Conservation (phyloP, 768 basidiomycete genomes). For the Lentinula guzmanii region DNA sequence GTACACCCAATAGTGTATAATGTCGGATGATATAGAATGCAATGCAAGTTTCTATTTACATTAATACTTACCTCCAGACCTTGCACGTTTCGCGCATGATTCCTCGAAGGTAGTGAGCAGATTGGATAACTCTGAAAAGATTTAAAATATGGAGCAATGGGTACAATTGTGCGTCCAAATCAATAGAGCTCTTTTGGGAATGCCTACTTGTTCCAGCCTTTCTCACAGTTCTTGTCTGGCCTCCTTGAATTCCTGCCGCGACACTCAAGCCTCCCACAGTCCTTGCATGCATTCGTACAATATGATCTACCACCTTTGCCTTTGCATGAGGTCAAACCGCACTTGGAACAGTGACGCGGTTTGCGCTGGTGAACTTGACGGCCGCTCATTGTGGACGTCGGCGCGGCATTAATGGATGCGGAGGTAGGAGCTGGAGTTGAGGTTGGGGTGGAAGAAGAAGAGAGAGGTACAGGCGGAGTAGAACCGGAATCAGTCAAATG, state of each 20-base stretch:
- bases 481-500: not conserved
- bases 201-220: slow-evolving; percentile 37
- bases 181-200: too few species aligned
- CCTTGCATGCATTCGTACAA: slow-evolving; percentile 71
- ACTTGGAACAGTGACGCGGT: slow-evolving; percentile 76
- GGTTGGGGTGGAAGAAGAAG: not conserved
- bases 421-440: not conserved
- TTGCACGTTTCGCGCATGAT: too few species aligned
- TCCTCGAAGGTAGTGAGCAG: not conserved
- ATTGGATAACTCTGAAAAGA: not conserved
- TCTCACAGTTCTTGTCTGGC: slow-evolving; percentile 68
- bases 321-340: slow-evolving; percentile 75
- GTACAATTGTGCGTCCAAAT: too few species aligned
- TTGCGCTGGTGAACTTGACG: slow-evolving; percentile 45
- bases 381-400: slow-evolving; percentile 1
- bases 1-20: not conserved
- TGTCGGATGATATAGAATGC: not conserved
- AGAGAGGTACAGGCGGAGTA: not conserved
- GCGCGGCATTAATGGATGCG: not conserved
- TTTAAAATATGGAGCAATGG: too few species aligned
- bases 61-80: too few species aligned
- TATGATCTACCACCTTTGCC: slow-evolving; percentile 75
- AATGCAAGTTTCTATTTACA: not conserved
- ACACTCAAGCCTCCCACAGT: slow-evolving; percentile 78
- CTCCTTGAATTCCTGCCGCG: slow-evolving; percentile 72